phyloP scores from a whole-genome alignment of 345 rosid genomes.

The Euclidium syriacum region DNA sequence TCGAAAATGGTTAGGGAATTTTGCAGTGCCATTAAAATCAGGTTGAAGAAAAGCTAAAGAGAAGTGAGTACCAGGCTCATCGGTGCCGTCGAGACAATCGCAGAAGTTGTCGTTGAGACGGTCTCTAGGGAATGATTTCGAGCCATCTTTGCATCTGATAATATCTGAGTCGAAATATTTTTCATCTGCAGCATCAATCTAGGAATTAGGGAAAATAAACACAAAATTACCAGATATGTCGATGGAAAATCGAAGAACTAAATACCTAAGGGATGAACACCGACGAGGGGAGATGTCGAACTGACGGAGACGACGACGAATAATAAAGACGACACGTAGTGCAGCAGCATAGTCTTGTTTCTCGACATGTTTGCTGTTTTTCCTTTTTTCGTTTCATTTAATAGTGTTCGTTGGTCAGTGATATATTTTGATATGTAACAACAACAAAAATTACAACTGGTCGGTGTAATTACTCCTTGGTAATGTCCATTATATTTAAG shows the following conservation, averaged over 20 bases:
- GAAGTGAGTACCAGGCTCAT: conserved; percentile 72
- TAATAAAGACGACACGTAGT: conserved; percentile 23
- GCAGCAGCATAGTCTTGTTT: background rate
- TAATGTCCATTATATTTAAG: no score
- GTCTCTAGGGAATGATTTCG: conserved; percentile 63
- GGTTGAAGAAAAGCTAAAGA: background rate
- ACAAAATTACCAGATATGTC: background rate
- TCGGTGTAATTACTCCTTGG: no score
- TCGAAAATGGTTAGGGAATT: background rate
- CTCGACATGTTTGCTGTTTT: conserved; percentile 22
- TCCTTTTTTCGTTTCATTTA: background rate
- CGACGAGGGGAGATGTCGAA: conserved; percentile 36
- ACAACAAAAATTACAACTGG: no score
- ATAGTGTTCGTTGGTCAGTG: no score
- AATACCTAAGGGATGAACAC: conserved; percentile 76
- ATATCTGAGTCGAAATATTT: conserved; percentile 53
- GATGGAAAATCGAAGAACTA: background rate
- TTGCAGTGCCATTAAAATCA: background rate
- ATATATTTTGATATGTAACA: no score
- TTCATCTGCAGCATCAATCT: conserved; percentile 44
- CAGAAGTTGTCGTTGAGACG: conserved; percentile 90
- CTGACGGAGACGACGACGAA: conserved; percentile 20
- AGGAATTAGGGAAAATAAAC: background rate
- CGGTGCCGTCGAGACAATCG: conserved; percentile 92
- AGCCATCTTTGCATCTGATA: conserved; percentile 86